A percentile compares a stretch with the other conserved stretches of the same genome.
These are phyloP conservation scores for Phytophthora chlamydospora DNA, from an alignment of 352 stramenopile species.

Conservation along the genomic window DNA sequence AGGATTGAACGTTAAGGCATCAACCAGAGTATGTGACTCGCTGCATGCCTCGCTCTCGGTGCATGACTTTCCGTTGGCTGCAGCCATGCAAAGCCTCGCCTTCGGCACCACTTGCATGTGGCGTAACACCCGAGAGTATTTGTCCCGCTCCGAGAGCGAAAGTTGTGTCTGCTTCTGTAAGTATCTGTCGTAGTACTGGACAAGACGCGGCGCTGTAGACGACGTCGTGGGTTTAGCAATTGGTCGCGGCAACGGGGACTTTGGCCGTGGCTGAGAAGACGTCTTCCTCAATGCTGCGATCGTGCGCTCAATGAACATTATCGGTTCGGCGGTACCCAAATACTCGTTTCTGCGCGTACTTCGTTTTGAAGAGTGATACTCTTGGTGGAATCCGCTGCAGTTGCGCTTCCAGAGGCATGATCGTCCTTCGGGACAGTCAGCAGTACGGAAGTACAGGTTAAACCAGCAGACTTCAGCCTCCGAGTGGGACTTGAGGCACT, in stretches of 20 bases:
- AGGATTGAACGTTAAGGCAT: background rate
- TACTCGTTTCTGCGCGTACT: background rate
- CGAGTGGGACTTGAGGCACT: too few relatives aligned
- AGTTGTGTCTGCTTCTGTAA: background rate
- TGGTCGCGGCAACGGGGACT: too few relatives aligned
- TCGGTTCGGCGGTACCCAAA: background rate
- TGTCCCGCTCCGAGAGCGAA: background rate
- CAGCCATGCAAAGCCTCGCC: background rate
- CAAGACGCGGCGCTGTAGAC: background rate
- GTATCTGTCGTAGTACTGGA: background rate
- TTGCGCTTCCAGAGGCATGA: background rate
- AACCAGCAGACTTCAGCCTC: too few relatives aligned
- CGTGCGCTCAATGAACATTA: background rate
- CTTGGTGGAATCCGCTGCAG: background rate
- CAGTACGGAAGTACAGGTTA: too few relatives aligned
- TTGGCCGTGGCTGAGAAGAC: background rate
- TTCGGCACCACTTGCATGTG: background rate
- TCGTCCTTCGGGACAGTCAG: too few relatives aligned
- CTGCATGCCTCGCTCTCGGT: background rate
- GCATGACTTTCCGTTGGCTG: background rate
- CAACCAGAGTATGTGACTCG: background rate
- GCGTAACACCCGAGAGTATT: background rate
- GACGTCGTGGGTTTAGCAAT: too few relatives aligned
- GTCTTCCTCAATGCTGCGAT: background rate
- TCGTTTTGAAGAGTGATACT: background rate